Evolutionary conservation across 768 basidiomycete species (phyloP).

Genomic region (Suillus weaverae): DNA sequence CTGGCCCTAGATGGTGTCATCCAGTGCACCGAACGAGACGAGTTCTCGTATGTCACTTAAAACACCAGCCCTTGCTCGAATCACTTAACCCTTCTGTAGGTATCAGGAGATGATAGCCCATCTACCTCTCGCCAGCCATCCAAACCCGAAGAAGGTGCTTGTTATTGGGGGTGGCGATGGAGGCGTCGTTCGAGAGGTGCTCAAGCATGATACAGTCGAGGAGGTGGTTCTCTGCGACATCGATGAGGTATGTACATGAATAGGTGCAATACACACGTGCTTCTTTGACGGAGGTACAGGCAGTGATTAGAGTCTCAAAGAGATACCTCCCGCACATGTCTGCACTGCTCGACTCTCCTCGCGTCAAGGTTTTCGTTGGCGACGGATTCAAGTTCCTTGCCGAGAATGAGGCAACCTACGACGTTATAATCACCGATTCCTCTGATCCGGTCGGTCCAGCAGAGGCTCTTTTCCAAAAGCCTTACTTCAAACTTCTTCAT

Average conservation of each 20-base stretch:
- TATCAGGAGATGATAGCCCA: constrained; percentile 99
- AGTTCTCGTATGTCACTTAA: constrained; percentile 79
- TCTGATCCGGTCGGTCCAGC: constrained; percentile 98
- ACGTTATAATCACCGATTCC: constrained; percentile 98
- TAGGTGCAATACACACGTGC: neutral
- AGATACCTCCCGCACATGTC: constrained; percentile 94
- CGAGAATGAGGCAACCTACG: constrained; percentile 84
- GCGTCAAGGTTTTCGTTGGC: constrained; percentile 83
- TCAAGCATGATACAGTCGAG: constrained; percentile 91
- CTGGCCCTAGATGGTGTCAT: constrained; percentile 93
- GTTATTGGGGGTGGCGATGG: constrained; percentile 99
- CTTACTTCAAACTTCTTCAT: constrained; percentile 93
- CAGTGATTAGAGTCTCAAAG: constrained; percentile 94
- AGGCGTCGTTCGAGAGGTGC: constrained; percentile 94
- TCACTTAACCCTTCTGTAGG: constrained; percentile 39
- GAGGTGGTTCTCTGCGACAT: constrained; percentile 96
- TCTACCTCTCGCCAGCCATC: constrained; percentile 93
- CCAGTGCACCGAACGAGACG: constrained; percentile 97
- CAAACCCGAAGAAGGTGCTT: constrained; percentile 92
- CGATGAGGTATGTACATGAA: constrained; percentile 66
- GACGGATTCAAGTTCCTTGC: constrained; percentile 97
- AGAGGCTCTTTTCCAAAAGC: constrained; percentile 90
- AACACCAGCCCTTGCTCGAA: neutral
- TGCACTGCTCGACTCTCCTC: constrained; percentile 69
- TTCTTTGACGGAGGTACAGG: constrained; percentile 42